phyloP scores from a whole-genome alignment of 192 early-diverging fungal species.

The Gaertneriomyces semiglobifer region DNA sequence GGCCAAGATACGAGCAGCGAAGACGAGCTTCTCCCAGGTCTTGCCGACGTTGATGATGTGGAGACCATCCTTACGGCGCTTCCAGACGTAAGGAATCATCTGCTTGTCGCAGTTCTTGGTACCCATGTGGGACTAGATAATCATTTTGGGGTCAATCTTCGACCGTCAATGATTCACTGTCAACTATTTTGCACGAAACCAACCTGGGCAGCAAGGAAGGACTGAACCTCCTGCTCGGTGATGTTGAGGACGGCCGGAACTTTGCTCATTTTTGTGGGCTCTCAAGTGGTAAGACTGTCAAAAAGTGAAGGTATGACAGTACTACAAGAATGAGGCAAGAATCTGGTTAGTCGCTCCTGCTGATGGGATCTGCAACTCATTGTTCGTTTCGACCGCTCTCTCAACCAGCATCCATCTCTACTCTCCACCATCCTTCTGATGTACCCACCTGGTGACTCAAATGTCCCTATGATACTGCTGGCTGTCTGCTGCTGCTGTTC shows the following conservation, averaged over 20 bases:
- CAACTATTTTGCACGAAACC: not conserved
- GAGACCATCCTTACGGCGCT: constrained; percentile 95
- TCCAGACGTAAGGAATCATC: constrained; percentile 95
- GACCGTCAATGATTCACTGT: too few species aligned
- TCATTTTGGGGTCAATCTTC: not conserved
- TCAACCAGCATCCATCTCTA: not conserved
- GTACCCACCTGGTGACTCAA: too few species aligned
- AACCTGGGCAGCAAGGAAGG: constrained; percentile 89
- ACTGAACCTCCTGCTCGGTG: constrained; percentile 91
- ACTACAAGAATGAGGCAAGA: constrained; percentile 13
- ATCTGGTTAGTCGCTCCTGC: constrained; percentile 1
- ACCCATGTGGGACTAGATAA: constrained; percentile 81
- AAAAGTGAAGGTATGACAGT: constrained; percentile 35
- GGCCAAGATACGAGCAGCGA: constrained; percentile 98
- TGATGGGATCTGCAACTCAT: not conserved
- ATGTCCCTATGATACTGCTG: not conserved
- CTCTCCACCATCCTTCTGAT: not conserved
- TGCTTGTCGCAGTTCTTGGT: constrained; percentile 94
- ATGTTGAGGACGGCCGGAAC: constrained; percentile 64
- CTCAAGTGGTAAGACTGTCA: constrained; percentile 29
- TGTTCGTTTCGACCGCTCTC: not conserved
- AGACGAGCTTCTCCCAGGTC: constrained; percentile 99
- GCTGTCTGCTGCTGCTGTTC: too few species aligned
- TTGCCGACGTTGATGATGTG: constrained; percentile 99
- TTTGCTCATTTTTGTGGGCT: constrained; percentile 44